phyloP scores from a whole-genome alignment of 2,329 filamentous ascomycete species.

The Penicillium capsulatum region DNA sequence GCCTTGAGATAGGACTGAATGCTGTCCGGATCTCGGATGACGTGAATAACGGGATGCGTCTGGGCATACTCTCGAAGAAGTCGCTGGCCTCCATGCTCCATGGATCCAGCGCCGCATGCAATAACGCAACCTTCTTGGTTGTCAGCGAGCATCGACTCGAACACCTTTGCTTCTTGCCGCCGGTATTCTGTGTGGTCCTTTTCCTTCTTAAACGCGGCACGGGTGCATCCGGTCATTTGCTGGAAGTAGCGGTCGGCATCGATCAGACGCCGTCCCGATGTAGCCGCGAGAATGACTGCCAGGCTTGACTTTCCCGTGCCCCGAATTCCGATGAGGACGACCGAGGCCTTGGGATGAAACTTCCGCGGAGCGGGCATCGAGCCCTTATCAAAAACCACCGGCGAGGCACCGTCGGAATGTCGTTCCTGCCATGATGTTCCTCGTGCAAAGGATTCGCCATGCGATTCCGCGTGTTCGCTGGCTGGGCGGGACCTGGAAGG shows the following conservation, averaged over 20 bases:
- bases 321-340: constrained; percentile 68
- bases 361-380: constrained; percentile 27
- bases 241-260: constrained; percentile 67
- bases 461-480: constrained; percentile 18
- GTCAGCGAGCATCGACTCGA: constrained; percentile 57
- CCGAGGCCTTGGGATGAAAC: constrained; percentile 62
- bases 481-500: constrained; percentile 10
- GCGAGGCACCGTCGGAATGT: constrained; percentile 29
- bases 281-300: constrained; percentile 69
- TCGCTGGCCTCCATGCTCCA: constrained; percentile 60
- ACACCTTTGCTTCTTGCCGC: constrained; percentile 57
- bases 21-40: constrained; percentile 61
- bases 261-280: constrained; percentile 63
- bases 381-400: constrained; percentile 22
- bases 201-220: constrained; percentile 59
- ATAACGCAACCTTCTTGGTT: constrained; percentile 62
- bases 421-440: constrained; percentile 22
- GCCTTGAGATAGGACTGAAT: constrained; percentile 61
- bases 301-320: constrained; percentile 73
- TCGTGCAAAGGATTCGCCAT: constrained; percentile 18
- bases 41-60: constrained; percentile 66
- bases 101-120: constrained; percentile 65
- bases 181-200: constrained; percentile 62
- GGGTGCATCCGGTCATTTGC: constrained; percentile 58
- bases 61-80: constrained; percentile 60